Evolutionary conservation across 2,329 filamentous ascomycete species (phyloP).

Genomic region (Rachicladosporium sp.): DNA sequence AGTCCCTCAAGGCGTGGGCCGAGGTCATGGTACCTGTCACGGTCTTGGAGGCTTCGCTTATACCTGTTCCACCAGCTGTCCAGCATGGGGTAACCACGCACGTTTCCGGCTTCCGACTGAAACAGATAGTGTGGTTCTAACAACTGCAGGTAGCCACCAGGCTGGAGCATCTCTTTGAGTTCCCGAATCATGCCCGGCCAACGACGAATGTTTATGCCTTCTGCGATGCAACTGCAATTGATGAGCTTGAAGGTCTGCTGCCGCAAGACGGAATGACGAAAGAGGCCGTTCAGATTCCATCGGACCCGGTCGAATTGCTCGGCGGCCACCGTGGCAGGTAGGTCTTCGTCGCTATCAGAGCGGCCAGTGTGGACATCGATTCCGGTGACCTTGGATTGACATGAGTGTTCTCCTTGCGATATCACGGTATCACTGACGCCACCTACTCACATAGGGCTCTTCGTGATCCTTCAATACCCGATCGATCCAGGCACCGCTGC

Average conservation of each 20-base stretch:
- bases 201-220: conserved; percentile 57
- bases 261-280: conserved; percentile 12
- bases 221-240: conserved; percentile 61
- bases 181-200: conserved; percentile 70
- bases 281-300: conserved; percentile 24
- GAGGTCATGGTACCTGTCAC: no score
- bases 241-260: conserved; percentile 63
- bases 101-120: conserved; percentile 49
- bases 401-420: background rate
- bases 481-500: conserved; percentile 23
- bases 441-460: conserved; percentile 10
- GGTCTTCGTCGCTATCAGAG: conserved; percentile 11
- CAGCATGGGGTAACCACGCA: no score
- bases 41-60: no score
- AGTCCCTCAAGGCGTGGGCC: no score
- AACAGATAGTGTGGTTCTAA: conserved; percentile 77
- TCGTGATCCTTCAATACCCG: conserved; percentile 23
- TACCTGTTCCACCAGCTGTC: no score
- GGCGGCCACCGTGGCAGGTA: conserved; percentile 10
- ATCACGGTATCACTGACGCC: background rate
- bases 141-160: conserved; percentile 77
- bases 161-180: conserved; percentile 57
- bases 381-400: conserved; percentile 16
- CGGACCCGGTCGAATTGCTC: conserved; percentile 17
- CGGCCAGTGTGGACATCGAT: conserved; percentile 22